Base-by-base conservation (phyloP, 768 basidiomycete genomes). In the Hydnomerulius pinastri region DNA sequence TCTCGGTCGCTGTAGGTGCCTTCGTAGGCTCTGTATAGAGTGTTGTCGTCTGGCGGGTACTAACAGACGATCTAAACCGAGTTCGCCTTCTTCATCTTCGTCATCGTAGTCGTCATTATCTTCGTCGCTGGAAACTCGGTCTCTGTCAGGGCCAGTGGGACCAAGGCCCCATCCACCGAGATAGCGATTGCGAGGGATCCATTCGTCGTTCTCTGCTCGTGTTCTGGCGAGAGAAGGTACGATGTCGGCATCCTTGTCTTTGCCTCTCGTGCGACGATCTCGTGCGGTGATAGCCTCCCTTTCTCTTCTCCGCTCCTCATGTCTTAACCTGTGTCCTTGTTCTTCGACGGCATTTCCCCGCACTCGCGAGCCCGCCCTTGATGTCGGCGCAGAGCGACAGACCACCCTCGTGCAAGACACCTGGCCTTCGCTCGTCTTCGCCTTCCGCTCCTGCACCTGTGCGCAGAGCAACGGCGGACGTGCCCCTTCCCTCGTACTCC, bases 41-140 rank as follows among this genome's bases (percentile, higher is more conserved):
- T 83, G 77, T 61, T 90, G 87, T 23, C 87, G 74, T 63, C 82
- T 86, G 17, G 88, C 77, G 7, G 81, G 85, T 23, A 86, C 80
- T 29, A 90, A 79, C 48, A 90, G 75, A 23, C 77, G 76, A 13
- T 85, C 82, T 33, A 90, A 73, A 60, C 83, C 78, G 39, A 88
- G 70, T 59, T 88, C 87, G 13, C 73, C 77, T 33, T 79, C 80
- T 12, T 79, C 77, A 7, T 78, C 77, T 4, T 73, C 73, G 4
- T 76, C 77, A 3, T 73, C 71, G 8, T 69, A 68, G 2, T 69
- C 70, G 38, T 64, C 67, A 23, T 65, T 61, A 17, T 63, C 63
- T 40, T 59, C 61, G 12, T 65, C 56, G 3, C 57, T 51, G 48
- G 58, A 64, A 6, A 44, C 36, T 24, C 28, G 56, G 33, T 57